A percentile compares a stretch with the other conserved stretches of the same genome.
Conservation (phyloP, 2,329 filamentous ascomycete genomes). For the Aspergillus caelatus region DNA sequence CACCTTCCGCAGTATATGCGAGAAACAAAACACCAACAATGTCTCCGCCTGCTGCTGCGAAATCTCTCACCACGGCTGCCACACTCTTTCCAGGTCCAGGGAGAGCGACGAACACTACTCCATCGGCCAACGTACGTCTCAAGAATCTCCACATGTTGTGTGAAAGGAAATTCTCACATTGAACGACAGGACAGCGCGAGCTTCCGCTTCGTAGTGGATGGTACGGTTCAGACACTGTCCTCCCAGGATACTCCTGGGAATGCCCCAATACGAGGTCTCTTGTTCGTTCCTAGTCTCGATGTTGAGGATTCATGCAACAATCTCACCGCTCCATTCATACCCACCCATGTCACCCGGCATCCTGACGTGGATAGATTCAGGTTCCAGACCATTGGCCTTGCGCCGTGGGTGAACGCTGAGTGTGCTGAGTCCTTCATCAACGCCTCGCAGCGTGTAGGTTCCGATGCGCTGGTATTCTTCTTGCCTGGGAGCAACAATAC, state of each 20-base stretch:
- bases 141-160: neutral
- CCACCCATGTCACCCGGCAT: slow-evolving; percentile 72
- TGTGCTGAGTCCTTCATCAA: slow-evolving; percentile 76
- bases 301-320: slow-evolving; percentile 63
- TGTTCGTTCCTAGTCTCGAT: slow-evolving; percentile 78
- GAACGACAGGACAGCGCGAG: slow-evolving; percentile 31
- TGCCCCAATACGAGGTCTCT: slow-evolving; percentile 71
- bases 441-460: slow-evolving; percentile 61
- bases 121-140: slow-evolving; percentile 39
- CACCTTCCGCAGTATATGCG: neutral
- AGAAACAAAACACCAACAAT: slow-evolving; percentile 9
- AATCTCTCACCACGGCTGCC: slow-evolving; percentile 35
- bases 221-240: slow-evolving; percentile 75
- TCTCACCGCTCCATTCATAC: slow-evolving; percentile 67
- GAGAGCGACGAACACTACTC: slow-evolving; percentile 33
- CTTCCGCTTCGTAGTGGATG: slow-evolving; percentile 41
- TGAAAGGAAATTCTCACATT: neutral
- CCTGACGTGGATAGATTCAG: slow-evolving; percentile 66
- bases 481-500: slow-evolving; percentile 49
- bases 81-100: slow-evolving; percentile 40
- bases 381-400: slow-evolving; percentile 77
- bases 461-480: slow-evolving; percentile 63
- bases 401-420: slow-evolving; percentile 76
- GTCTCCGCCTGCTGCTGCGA: slow-evolving; percentile 23
- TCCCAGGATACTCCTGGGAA: slow-evolving; percentile 65